Evolutionary conservation across 2,329 filamentous ascomycete species (phyloP), one percentile per base, ranked within the genome.

Genomic region (Ophiocordyceps robertsii): DNA sequence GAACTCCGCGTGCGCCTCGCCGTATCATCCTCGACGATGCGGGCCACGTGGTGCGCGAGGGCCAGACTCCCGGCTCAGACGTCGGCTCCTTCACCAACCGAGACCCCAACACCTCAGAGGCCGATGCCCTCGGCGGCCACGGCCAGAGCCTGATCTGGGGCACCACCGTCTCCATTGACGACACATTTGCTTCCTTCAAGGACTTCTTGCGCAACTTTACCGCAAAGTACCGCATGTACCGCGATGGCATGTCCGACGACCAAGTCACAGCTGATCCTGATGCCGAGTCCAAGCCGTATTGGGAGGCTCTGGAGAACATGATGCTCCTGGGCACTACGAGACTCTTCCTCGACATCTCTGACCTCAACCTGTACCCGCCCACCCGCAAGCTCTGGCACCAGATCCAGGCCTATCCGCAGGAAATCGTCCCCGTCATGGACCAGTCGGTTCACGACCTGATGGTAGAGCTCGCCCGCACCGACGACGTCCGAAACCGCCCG

Each of bases 371-470:
- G 12, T 98, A 95, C 58, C 92, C 93, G 3, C 80, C 87, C 1
- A 96, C 92, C 0, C 72, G 82, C 53, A 96, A 96, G 65, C 70
- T 98, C 43, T 96, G 88, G 85, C 85, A 96, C 59, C 93, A 98
- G 62, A 70, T 93, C 44, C 86, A 94, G 59, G 82, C 84, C 13
- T 98, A 95, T 56, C 92, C 92, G 0, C 88, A 92, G 56, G 92
- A 98, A 71, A 89, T 98, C 42, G 84, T 98, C 37, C 89, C 90
- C 3, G 73, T 96, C 38, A 95, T 98, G 83, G 93, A 98, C 72
- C 86, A 94, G 61, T 80, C 81, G 6, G 77, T 95, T 40, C 93
- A 95, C 57, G 90, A 98, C 63, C 72, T 87, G 42, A 94, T 96
- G 82, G 77, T 92, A 21, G 89, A 95, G 56, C 67, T 96, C 40